Percentiles rank a stretch among this genome's conserved stretches.
phyloP scores from a whole-genome alignment of 306 rosid species.

The Vigna hirtella region DNA sequence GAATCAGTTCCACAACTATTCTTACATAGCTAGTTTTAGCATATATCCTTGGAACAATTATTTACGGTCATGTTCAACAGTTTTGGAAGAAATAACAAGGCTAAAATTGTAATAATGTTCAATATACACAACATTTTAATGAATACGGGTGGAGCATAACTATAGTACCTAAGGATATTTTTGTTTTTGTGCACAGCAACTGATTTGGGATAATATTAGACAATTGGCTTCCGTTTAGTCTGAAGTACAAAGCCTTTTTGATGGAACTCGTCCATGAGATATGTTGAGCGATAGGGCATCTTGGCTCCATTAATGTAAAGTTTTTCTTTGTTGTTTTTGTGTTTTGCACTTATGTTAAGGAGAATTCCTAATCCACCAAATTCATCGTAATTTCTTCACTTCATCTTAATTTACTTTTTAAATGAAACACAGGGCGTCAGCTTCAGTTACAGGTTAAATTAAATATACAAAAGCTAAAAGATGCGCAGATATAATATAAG shows the following conservation, averaged over 20 bases:
- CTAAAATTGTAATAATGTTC: background rate
- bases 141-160: background rate
- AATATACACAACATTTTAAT: background rate
- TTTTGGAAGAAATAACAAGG: background rate
- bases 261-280: background rate
- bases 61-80: background rate
- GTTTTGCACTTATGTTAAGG: background rate
- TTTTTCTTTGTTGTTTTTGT: background rate
- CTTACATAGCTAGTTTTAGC: background rate
- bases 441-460: background rate
- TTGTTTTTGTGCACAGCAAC: background rate
- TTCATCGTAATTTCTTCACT: background rate
- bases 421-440: background rate
- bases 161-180: background rate
- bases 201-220: background rate
- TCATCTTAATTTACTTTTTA: background rate
- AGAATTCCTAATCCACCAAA: background rate
- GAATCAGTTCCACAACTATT: no score
- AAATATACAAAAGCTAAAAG: slow-evolving; percentile 1
- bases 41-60: no score
- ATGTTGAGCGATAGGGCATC: background rate
- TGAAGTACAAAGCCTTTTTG: no score
- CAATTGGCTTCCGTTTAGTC: no score
- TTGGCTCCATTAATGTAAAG: background rate
- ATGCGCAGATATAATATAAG: background rate